Base-by-base conservation (phyloP, 129 eudicot genomes). In the Pulicaria dysenterica region DNA sequence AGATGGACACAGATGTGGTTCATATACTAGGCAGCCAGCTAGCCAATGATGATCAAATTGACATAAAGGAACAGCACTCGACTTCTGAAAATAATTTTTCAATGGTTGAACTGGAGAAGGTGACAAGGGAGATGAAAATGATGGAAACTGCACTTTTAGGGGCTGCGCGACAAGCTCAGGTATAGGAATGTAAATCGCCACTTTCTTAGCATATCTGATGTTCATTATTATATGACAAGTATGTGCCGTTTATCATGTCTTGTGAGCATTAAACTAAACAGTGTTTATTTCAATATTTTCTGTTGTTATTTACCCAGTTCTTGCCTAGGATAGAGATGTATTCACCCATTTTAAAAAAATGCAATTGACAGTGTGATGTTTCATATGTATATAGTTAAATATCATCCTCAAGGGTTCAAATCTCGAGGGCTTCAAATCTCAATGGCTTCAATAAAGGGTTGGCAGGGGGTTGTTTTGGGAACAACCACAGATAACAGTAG, bases 161-260 rank as follows among this genome's bases (percentile, higher is more conserved):
- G 70, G 96, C 96, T 79, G 97, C 95, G 43, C 78, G 87, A 77
- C 95, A 89, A 86, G 88, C 95, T 67, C 91, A 89, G 91, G 91
- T 89, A 86, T 47, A 43, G 57, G 31, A 34, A 39, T 16, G 31
- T 8, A 19, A 41, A 64, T 37, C 41, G 55, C 42, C 24, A 42
- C 40, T 19, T 58, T 3, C 38, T 13, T 72, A 58, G 17, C 7
- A 37, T 16, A 38, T 47, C 14, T 60, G 69, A 48, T 60, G 41
- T 48, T 59, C 2, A 24, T 6, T 17, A 8, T 19, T 7, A 39
- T 15, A 74, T 12, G 64, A 51, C 44, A 74, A 73, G 44, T 40
- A 50, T 19, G 6, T 63, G 63, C 43, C 8, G 36, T 49, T 58
- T 58, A 72, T 46, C 58, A 12, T n/a, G 13, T 44, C n/a, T 58